A percentile compares a stretch with the other conserved stretches of the same genome.
Conservation (phyloP, 305 asterid species). For the Solanum hybrid region DNA sequence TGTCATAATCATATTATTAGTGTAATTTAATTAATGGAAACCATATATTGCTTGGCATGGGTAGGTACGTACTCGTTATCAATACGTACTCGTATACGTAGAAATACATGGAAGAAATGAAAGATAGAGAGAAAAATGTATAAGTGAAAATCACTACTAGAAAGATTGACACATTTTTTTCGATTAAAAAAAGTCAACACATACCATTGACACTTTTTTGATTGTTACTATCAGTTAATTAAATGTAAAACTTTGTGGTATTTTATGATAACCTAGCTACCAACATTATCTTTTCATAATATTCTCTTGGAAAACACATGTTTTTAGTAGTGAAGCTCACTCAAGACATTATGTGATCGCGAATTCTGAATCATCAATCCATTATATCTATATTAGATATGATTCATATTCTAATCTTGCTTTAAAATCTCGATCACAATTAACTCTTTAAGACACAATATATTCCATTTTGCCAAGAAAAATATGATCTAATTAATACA, state of each 20-base stretch:
- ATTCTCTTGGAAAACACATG: neutral
- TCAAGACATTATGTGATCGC: neutral
- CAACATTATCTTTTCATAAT: neutral
- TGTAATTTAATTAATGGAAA: neutral
- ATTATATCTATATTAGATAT: neutral
- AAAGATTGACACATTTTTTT: no score
- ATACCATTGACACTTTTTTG: neutral
- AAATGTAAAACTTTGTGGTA: no score
- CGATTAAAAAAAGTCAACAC: neutral
- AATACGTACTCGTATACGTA: no score
- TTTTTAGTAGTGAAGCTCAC: neutral
- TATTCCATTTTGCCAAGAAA: neutral
- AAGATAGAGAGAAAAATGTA: neutral
- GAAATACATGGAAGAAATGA: neutral
- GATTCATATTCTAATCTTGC: neutral
- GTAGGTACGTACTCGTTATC: no score
- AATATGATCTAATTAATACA: neutral
- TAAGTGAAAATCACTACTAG: neutral
- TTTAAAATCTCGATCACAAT: neutral
- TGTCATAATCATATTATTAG: neutral
- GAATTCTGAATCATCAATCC: neutral
- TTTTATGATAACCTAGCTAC: neutral
- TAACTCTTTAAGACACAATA: neutral
- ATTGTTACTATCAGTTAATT: neutral
- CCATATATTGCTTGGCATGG: neutral